These are phyloP conservation scores for Colletotrichum endophyticum DNA, from an alignment of 2,329 filamentous ascomycete species.

Conservation along the genomic window DNA sequence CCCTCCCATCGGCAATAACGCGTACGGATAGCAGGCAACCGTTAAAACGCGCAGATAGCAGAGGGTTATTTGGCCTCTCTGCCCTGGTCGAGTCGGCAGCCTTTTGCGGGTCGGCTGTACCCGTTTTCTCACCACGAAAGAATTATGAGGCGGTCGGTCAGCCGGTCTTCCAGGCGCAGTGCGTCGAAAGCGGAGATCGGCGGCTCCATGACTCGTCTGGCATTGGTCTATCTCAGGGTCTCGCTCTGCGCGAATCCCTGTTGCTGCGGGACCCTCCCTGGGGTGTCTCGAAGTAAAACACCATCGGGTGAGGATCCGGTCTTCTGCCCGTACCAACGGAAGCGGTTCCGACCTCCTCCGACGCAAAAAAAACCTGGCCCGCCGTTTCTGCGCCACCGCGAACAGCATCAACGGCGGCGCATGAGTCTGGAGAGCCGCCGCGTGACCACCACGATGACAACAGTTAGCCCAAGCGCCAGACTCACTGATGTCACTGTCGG, in stretches of 20 bases:
- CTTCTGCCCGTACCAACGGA: neutral
- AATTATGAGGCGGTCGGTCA: neutral
- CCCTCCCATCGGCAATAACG: neutral
- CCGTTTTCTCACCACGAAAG: neutral
- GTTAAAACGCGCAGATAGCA: neutral
- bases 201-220: constrained; percentile 9
- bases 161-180: neutral
- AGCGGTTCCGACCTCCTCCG: neutral
- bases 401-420: neutral
- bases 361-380: neutral
- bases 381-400: neutral
- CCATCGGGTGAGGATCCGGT: constrained; percentile 1
- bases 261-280: neutral
- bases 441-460: neutral
- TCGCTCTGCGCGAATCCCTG: neutral
- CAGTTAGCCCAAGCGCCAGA: neutral
- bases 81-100: neutral
- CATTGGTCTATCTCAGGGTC: neutral
- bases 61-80: neutral
- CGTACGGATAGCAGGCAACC: neutral
- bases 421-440: neutral
- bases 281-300: constrained; percentile 2
- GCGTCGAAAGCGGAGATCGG: neutral
- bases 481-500: neutral
- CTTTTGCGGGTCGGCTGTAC: neutral